phyloP scores from a whole-genome alignment of 352 stramenopile species.

The Phytophthora idaei region DNA sequence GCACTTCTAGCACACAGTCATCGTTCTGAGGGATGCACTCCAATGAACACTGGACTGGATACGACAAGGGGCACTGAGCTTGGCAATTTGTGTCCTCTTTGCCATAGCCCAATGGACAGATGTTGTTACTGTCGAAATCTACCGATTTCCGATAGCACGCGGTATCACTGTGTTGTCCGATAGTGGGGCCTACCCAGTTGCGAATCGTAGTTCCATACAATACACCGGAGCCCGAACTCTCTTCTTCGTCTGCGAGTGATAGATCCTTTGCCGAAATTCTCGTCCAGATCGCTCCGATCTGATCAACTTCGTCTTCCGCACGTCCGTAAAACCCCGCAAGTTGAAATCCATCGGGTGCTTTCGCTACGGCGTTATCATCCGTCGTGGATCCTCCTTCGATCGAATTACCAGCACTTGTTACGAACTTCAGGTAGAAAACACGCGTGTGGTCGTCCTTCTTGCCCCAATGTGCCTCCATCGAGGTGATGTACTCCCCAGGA shows the following conservation, averaged over 20 bases:
- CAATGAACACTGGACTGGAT: conserved; percentile 37
- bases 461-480: conserved; percentile 32
- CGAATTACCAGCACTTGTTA: conserved; percentile 26
- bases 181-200: conserved; percentile 32
- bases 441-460: conserved; percentile 32
- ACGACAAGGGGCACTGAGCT: conserved; percentile 40
- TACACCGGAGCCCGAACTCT: conserved; percentile 9
- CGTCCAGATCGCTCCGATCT: conserved; percentile 36
- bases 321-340: conserved; percentile 28
- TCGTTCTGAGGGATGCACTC: conserved; percentile 54
- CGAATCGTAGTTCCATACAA: conserved; percentile 26
- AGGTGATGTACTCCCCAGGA: conserved; percentile 2
- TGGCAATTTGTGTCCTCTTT: conserved; percentile 28
- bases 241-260: conserved; percentile 11
- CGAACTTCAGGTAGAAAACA: conserved; percentile 32
- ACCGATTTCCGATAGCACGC: conserved; percentile 31
- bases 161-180: conserved; percentile 24
- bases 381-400: conserved; percentile 29
- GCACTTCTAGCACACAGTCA: conserved; percentile 24
- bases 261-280: conserved; percentile 24
- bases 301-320: conserved; percentile 32
- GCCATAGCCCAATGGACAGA: conserved; percentile 31
- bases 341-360: conserved; percentile 26
- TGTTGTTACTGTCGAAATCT: conserved; percentile 33
- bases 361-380: conserved; percentile 20